Percentiles rank a stretch among this genome's conserved stretches.
phyloP scores from a whole-genome alignment of 164 flowering plant genomes.

The Euptelea pleiosperma region DNA sequence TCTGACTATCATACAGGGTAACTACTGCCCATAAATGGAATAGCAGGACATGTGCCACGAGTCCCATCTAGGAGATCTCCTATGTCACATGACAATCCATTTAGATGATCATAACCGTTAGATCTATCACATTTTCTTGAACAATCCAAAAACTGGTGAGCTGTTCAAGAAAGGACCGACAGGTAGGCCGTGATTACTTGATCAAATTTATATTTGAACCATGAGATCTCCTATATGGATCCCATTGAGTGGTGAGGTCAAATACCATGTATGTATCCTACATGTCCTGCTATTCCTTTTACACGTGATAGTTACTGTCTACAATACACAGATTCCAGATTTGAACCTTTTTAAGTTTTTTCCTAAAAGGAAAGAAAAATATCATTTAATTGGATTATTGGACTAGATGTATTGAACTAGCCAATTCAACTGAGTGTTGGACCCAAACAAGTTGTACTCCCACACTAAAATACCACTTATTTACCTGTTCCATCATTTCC shows the following conservation, averaged over 20 bases:
- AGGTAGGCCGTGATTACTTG: neutral
- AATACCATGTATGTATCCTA: neutral
- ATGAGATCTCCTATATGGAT: neutral
- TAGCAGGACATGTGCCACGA: neutral
- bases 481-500: constrained; percentile 98
- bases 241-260: neutral
- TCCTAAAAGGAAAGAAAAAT: neutral
- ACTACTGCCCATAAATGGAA: neutral
- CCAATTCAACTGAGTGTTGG: neutral
- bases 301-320: too few relatives aligned
- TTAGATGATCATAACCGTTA: neutral
- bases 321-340: too few relatives aligned
- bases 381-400: too few relatives aligned
- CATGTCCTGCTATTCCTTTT: neutral
- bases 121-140: constrained; percentile 4
- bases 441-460: neutral
- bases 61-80: neutral
- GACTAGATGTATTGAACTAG: neutral
- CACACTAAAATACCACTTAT: neutral
- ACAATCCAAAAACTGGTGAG: too few relatives aligned
- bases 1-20: neutral
- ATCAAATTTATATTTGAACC: neutral
- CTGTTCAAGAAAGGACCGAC: neutral
- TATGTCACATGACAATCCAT: neutral
- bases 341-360: too few relatives aligned